phyloP scores from a whole-genome alignment of 2,329 filamentous ascomycete species.

The Purpureocillium lavendulum region DNA sequence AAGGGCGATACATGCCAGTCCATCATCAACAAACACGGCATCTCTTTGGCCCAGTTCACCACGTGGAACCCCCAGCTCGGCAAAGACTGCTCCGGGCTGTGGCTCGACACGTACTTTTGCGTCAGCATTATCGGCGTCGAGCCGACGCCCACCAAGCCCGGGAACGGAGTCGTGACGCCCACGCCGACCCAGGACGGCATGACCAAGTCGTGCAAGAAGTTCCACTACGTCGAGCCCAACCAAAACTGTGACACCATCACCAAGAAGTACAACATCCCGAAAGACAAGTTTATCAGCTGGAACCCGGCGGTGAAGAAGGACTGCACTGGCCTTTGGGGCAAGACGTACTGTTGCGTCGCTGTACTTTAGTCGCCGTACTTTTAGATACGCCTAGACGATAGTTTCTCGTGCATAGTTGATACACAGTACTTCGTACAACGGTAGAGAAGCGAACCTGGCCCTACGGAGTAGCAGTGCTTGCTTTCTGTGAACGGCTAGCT shows the following conservation, averaged over 20 bases:
- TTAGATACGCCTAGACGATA: too few relatives aligned
- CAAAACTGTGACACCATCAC: conserved; percentile 12
- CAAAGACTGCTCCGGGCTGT: conserved; percentile 13
- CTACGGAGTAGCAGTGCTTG: too few relatives aligned
- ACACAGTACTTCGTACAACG: too few relatives aligned
- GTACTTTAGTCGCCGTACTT: too few relatives aligned
- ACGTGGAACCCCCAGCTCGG: conserved; percentile 22
- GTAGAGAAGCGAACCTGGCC: too few relatives aligned
- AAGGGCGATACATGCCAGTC: not conserved
- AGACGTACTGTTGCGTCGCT: conserved; percentile 7
- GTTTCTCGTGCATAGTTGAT: too few relatives aligned
- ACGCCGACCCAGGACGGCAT: conserved; percentile 6
- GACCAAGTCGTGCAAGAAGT: conserved; percentile 5
- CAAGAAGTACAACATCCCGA: conserved; percentile 10
- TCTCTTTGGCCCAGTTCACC: conserved; percentile 13
- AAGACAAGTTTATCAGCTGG: conserved; percentile 17
- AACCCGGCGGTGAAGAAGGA: conserved; percentile 18
- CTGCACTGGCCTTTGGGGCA: conserved; percentile 14
- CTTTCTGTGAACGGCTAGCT: too few relatives aligned
- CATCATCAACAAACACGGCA: conserved; percentile 4
- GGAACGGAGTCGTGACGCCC: conserved; percentile 6
- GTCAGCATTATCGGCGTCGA: not conserved
- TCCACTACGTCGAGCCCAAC: conserved; percentile 7
- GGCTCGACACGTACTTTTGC: conserved; percentile 7
- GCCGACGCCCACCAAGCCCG: conserved; percentile 3